phyloP scores from a whole-genome alignment of 2,329 filamentous ascomycete genomes.

The Cadophora sp. region DNA sequence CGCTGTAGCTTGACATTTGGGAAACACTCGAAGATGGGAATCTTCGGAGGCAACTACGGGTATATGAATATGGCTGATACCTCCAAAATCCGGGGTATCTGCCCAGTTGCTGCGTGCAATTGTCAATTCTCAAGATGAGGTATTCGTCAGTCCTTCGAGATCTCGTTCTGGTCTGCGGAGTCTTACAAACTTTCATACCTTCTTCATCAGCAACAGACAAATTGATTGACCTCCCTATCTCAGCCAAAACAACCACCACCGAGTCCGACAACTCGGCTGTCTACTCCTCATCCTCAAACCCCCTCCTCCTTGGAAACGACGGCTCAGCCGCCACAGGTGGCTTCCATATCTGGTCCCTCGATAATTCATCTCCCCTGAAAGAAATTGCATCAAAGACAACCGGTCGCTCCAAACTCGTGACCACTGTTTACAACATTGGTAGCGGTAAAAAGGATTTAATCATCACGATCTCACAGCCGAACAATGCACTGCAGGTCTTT shows the following conservation, averaged over 20 bases:
- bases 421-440: constrained; percentile 2
- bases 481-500: constrained; percentile 9
- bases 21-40: background rate
- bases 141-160: background rate
- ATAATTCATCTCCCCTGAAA: background rate
- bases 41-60: background rate
- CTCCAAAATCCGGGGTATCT: background rate
- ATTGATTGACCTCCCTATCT: constrained; percentile 9
- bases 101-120: background rate
- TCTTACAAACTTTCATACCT: background rate
- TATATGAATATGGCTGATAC: constrained; percentile 11
- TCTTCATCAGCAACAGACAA: constrained; percentile 6
- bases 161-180: background rate
- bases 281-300: background rate
- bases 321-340: constrained; percentile 9
- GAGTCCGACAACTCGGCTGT: constrained; percentile 8
- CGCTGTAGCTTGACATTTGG: background rate
- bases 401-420: constrained; percentile 13
- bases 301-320: constrained; percentile 11
- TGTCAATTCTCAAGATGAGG: background rate
- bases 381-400: constrained; percentile 2
- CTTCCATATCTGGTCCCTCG: constrained; percentile 9
- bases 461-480: constrained; percentile 11
- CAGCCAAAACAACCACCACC: background rate
- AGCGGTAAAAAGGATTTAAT: constrained; percentile 7